phyloP scores from a whole-genome alignment of 345 rosid species.

The Syzygium aromaticum region DNA sequence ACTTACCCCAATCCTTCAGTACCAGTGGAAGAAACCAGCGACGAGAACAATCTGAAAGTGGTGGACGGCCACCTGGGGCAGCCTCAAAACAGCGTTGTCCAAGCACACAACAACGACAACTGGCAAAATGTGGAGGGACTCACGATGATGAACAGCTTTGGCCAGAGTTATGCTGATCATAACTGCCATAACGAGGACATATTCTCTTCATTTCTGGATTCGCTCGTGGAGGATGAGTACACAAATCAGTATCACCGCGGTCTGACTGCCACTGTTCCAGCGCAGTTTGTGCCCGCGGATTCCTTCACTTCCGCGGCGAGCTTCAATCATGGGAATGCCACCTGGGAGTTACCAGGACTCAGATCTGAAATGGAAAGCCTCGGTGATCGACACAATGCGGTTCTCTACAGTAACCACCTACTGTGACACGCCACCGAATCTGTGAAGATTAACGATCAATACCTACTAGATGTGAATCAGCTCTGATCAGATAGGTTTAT shows the following conservation, averaged over 20 bases:
- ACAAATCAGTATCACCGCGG: background rate
- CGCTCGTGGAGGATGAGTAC: constrained; percentile 41
- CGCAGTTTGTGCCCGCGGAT: background rate
- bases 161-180: constrained; percentile 2
- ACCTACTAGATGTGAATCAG: background rate
- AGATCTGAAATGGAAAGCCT: background rate
- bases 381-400: background rate
- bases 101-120: constrained; percentile 5
- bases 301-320: background rate
- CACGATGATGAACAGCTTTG: background rate
- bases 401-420: background rate
- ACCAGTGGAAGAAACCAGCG: background rate
- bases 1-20: background rate
- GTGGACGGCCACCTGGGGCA: background rate
- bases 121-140: background rate
- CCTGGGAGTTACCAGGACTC: background rate
- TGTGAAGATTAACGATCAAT: background rate
- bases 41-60: background rate
- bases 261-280: background rate
- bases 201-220: constrained; percentile 61
- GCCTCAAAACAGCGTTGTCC: background rate
- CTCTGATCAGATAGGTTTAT: background rate
- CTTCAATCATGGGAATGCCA: background rate
- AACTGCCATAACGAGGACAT: constrained; percentile 37
- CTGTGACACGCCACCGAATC: background rate